Evolutionary conservation across 2,329 filamentous ascomycete species (phyloP), one percentile per base, ranked within the genome.

Genomic region (Calonectria henricotiae): DNA sequence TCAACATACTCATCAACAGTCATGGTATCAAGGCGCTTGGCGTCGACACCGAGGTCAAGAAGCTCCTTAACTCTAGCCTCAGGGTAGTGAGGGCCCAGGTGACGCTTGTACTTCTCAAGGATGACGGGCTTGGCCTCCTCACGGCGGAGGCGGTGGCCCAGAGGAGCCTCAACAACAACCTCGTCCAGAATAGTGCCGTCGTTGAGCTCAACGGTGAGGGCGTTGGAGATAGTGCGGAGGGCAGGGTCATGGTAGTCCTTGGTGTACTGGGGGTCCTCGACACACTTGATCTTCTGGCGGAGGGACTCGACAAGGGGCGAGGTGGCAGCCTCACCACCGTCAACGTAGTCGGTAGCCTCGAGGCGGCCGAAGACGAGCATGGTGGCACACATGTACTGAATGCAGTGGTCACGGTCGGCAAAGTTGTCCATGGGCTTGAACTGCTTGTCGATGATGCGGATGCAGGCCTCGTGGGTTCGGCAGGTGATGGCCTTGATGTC

Each of bases 371-470:
- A 98, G 76, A 93, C 92, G 76, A 99, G 92, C 95, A 98, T 98
- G 79, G 94, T 95, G 74, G 95, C 88, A 81, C 94, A 94, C 96
- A 99, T 99, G 90, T 99, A 99, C 87, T 98, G 96, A 77, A 99
- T 96, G 86, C 96, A 99, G 90, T 99, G 96, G 85, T 99, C 96
- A 80, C 96, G 95, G 86, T 99, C 96, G 80, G 96, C 96, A 81
- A 98, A 99, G 91, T 99, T 99, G 88, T 98, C 95, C 94, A 99
- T 97, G 78, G 95, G 92, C 90, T 98, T 98, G 90, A 98, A 97
- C 86, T 99, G 96, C 90, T 99, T 99, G 90, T 99, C 96, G 80
- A 99, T 99, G 86, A 99, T 99, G 80, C 96, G 95, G 82, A 99
- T 91, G 87, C 96, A 98, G 69, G 96, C 96, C 86, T 99, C 96